phyloP scores from a whole-genome alignment of 2,329 filamentous ascomycete genomes.

The Emericellopsis atlantica region DNA sequence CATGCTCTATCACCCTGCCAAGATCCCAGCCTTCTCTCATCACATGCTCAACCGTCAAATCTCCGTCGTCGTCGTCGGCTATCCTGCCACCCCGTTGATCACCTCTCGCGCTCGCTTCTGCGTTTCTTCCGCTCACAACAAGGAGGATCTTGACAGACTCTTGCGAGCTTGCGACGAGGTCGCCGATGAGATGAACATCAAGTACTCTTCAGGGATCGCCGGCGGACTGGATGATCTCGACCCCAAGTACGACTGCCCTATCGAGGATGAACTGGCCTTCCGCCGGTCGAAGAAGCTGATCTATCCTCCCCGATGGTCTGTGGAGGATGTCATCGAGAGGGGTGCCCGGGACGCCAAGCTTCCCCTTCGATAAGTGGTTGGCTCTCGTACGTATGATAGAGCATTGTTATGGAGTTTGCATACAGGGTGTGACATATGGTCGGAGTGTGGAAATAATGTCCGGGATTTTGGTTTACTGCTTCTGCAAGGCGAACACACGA shows the following conservation, averaged over 20 bases:
- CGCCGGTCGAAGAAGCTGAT: slow-evolving; percentile 51
- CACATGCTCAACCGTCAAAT: slow-evolving; percentile 98
- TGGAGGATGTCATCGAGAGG: slow-evolving; percentile 69
- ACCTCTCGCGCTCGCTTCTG: slow-evolving; percentile 94
- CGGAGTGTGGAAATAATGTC: too few species aligned
- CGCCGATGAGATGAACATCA: slow-evolving; percentile 82
- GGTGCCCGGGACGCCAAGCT: slow-evolving; percentile 67
- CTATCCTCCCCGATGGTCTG: slow-evolving; percentile 68
- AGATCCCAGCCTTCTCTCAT: slow-evolving; percentile 96
- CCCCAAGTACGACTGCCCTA: slow-evolving; percentile 54
- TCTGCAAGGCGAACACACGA: too few species aligned
- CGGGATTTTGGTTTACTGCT: too few species aligned
- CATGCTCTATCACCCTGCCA: slow-evolving; percentile 94
- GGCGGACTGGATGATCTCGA: slow-evolving; percentile 71
- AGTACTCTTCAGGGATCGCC: slow-evolving; percentile 92
- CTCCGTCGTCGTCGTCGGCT: slow-evolving; percentile 92
- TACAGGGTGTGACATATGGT: too few species aligned
- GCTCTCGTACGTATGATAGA: too few species aligned
- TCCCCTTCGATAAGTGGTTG: slow-evolving; percentile 44
- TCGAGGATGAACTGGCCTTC: slow-evolving; percentile 62
- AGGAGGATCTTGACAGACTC: slow-evolving; percentile 89
- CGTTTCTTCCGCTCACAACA: slow-evolving; percentile 90
- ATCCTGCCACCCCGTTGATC: slow-evolving; percentile 90
- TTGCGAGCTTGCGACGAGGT: slow-evolving; percentile 85
- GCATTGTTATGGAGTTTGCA: too few species aligned